phyloP scores from a whole-genome alignment of 2,329 filamentous ascomycete genomes.

The Diplodia sapinea region DNA sequence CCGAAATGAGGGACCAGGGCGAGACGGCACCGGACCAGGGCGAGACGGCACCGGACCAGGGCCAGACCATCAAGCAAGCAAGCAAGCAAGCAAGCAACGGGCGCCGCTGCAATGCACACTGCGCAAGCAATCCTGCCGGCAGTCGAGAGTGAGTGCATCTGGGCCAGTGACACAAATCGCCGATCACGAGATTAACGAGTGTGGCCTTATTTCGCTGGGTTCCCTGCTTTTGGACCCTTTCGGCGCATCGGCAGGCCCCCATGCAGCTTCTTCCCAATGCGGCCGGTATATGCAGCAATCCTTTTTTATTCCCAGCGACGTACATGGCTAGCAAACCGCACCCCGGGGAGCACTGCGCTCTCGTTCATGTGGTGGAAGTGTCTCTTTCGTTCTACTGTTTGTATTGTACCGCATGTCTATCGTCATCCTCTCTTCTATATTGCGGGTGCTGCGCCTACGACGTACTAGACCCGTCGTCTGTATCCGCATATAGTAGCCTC shows the following conservation, averaged over 20 bases:
- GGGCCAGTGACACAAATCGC: slow-evolving; percentile 1
- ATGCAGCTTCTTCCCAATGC: slow-evolving; percentile 22
- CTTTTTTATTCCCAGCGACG: not conserved
- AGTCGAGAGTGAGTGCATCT: slow-evolving; percentile 16
- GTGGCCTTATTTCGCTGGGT: not conserved
- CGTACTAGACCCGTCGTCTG: not conserved
- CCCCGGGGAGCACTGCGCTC: not conserved
- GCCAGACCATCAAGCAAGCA: not conserved
- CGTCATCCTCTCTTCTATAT: slow-evolving; percentile 15
- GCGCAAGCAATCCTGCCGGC: slow-evolving; percentile 28
- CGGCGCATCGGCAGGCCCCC: not conserved
- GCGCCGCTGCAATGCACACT: not conserved
- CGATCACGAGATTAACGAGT: slow-evolving; percentile 26
- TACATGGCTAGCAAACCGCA: not conserved
- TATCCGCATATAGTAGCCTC: slow-evolving; percentile 24
- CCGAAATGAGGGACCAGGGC: not conserved
- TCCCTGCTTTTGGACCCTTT: slow-evolving; percentile 16
- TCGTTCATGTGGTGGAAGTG: slow-evolving; percentile 24
- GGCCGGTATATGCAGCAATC: slow-evolving; percentile 10
- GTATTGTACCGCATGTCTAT: slow-evolving; percentile 18
- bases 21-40: too few species aligned
- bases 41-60: too few species aligned
- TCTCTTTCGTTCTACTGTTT: not conserved
- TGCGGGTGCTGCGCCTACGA: not conserved
- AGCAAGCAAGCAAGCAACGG: not conserved